Conservation (phyloP, 306 rosid genomes). For the Heteromeles arbutifolia region DNA sequence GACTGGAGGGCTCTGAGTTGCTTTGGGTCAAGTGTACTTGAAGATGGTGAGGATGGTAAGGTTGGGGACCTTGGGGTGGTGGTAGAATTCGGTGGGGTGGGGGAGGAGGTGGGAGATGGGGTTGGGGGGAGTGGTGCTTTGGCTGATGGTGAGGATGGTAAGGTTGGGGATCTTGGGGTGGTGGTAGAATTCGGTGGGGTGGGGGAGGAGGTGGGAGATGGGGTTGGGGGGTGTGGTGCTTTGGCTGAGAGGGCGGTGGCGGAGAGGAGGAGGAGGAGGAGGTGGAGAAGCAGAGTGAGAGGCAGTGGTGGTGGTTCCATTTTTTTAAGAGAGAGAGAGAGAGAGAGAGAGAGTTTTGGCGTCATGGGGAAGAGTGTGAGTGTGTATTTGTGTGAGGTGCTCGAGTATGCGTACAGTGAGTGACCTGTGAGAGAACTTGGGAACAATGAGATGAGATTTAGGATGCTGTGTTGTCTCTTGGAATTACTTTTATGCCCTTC, state of each 20-base stretch:
- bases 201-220: conserved; percentile 8
- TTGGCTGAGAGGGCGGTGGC: conserved; percentile 18
- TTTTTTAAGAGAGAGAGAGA: background rate
- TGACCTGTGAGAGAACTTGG: background rate
- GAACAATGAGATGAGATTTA: background rate
- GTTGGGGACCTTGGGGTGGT: conserved; percentile 12
- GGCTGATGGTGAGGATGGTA: background rate
- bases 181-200: conserved; percentile 17
- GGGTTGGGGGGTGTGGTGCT: conserved; percentile 6
- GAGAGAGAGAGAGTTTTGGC: background rate
- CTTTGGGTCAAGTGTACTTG: conserved; percentile 70
- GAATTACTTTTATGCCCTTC: background rate
- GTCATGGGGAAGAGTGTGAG: background rate
- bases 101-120: conserved; percentile 9
- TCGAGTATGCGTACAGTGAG: background rate
- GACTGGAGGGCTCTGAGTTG: conserved; percentile 81
- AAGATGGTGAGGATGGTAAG: conserved; percentile 16
- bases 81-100: conserved; percentile 13
- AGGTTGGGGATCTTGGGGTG: conserved; percentile 3
- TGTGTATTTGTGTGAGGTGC: background rate
- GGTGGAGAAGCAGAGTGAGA: conserved; percentile 15
- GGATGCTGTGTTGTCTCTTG: background rate
- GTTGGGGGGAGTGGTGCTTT: conserved; percentile 10
- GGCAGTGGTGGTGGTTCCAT: conserved; percentile 22
- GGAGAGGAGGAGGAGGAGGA: conserved; percentile 5